Conservation (phyloP, 257 asterid species). For the Solanum gracilifrons region DNA sequence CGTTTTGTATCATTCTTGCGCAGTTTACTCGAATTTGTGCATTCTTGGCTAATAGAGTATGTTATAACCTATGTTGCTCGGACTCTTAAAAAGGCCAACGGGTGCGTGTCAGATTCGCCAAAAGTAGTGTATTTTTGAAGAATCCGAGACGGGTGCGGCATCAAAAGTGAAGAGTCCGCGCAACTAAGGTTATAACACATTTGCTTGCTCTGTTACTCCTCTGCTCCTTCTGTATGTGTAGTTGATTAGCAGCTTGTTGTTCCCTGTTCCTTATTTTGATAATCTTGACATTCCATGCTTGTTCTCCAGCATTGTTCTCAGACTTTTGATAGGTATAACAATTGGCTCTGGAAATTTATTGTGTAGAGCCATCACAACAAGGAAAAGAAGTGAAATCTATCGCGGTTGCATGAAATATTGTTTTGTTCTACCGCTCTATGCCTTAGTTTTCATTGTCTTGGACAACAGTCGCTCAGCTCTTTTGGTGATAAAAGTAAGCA, state of each 20-base stretch:
- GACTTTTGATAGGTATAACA: background rate
- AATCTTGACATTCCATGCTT: background rate
- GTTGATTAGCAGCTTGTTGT: background rate
- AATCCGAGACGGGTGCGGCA: too few relatives aligned
- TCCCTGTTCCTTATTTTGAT: background rate
- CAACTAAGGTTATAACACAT: too few relatives aligned
- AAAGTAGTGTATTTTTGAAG: too few relatives aligned
- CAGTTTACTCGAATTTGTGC: background rate
- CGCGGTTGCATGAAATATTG: background rate
- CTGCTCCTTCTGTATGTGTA: background rate
- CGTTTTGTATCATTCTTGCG: background rate
- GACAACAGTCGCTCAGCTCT: background rate
- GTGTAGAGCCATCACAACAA: background rate
- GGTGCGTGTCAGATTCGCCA: too few relatives aligned
- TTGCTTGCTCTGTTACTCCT: background rate
- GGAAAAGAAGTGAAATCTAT: background rate
- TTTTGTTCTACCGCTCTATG: background rate
- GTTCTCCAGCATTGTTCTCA: background rate
- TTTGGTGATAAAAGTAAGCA: background rate
- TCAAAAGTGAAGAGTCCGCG: too few relatives aligned
- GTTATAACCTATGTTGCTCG: too few relatives aligned
- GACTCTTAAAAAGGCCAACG: too few relatives aligned
- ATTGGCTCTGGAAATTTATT: background rate
- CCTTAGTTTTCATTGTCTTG: background rate
- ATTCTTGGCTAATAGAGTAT: background rate